A percentile compares a stretch with the other conserved stretches of the same genome.
phyloP scores from a whole-genome alignment of 2,329 filamentous ascomycete species.

The Neopestalotiopsis rosae region DNA sequence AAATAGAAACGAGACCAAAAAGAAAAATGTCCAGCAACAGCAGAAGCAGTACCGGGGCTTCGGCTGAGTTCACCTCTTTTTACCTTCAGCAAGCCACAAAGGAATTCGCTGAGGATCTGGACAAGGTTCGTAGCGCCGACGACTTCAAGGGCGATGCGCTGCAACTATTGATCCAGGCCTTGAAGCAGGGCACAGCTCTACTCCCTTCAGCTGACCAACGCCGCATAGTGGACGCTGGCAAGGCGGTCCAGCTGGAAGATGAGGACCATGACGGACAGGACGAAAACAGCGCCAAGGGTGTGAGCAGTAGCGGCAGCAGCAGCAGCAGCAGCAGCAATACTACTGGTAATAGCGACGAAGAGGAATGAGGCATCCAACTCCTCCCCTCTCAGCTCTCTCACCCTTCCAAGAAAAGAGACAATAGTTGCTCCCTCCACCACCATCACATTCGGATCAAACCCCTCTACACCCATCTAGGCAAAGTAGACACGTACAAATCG shows the following conservation, averaged over 20 bases:
- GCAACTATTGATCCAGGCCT: slow-evolving; percentile 67
- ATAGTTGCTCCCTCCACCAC: not conserved
- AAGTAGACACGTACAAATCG: too few species aligned
- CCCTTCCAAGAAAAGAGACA: not conserved
- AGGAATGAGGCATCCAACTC: slow-evolving; percentile 7
- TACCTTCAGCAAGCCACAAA: slow-evolving; percentile 73
- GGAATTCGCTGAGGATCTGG: slow-evolving; percentile 77
- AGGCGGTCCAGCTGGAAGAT: slow-evolving; percentile 5
- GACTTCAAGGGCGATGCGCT: slow-evolving; percentile 74
- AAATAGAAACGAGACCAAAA: not conserved
- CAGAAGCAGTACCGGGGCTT: slow-evolving; percentile 25
- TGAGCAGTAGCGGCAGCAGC: slow-evolving; percentile 4
- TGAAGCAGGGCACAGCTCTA: slow-evolving; percentile 70
- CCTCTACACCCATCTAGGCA: too few species aligned
- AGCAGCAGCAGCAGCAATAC: not conserved
- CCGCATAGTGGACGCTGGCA: slow-evolving; percentile 30
- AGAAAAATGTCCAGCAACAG: slow-evolving; percentile 23
- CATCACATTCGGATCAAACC: not conserved
- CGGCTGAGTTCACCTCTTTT: slow-evolving; percentile 61
- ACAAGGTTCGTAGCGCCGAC: slow-evolving; percentile 69
- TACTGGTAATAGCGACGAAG: slow-evolving; percentile 7
- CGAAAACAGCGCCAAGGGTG: not conserved
- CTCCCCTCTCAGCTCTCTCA: not conserved
- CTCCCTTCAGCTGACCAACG: slow-evolving; percentile 62
- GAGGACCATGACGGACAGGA: not conserved